Base-by-base conservation (phyloP, 208 protist genomes). In the Trichomonas vaginalis region DNA sequence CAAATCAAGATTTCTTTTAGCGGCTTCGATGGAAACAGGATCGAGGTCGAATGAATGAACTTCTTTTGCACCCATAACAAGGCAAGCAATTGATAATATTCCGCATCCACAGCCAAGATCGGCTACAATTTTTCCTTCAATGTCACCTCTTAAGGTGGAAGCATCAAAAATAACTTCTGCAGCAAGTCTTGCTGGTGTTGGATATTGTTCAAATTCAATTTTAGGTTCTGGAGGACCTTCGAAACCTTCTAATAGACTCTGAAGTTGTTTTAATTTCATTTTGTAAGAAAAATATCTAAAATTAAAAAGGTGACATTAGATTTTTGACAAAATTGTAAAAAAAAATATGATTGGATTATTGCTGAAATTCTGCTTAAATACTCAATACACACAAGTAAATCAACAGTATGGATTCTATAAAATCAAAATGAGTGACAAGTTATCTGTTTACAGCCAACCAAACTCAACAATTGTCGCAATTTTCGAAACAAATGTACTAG, bases 121-220 rank as follows among this genome's bases (percentile, higher is more conserved):
- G 0, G 83, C 88, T 15, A 96, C 95, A 49, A n/a, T 49, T 83
- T 96, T 96, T 32, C 90, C 62, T 80, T 96, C 42, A 37, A 96
- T 49, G 37, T 96, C 96, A 61, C 48, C 37, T 6, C 70, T 27
- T 14, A 27, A 8, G 32, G 40, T 56, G 4, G 35, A 80, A 27
- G 46, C 51, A 40, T 79, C 56, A 39, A 96, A 79, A 49, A 96
- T 92, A 47, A 95, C 47, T 48, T 88, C 39, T 12, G 95, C 79
- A 42, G 96, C 96, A 56, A 97, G 40, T 47, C 96, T 79, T 27
- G 96, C 56, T 37, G 88, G 87, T n/a, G 96, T 97, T 23, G 95
- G 47, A 95, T 97, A 97, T 80, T 97, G 96, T 48, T 97, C 96
- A 0, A 97, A 62, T 45, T 95, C 95, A 12, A 97, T 95, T 47